These are phyloP conservation scores for Croton setiger DNA, from an alignment of 441 rosid genomes.

Conservation along the genomic window DNA sequence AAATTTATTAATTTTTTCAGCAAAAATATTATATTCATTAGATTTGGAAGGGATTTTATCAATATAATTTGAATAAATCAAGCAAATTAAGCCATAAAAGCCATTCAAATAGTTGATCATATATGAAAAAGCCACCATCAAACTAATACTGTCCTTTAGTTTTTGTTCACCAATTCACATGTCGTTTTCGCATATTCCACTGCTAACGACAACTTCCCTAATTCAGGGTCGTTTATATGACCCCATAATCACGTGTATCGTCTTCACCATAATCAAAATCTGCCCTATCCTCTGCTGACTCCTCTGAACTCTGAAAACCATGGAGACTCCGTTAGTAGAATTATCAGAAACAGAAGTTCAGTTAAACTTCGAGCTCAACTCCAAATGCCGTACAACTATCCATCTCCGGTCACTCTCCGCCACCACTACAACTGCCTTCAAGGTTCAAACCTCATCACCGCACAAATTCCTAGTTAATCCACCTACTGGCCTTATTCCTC, in stretches of 20 bases:
- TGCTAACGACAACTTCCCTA: background rate
- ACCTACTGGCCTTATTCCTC: conserved; percentile 45
- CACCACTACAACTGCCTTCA: conserved; percentile 43
- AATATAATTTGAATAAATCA: no score
- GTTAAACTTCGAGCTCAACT: conserved; percentile 38
- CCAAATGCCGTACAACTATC: conserved; percentile 48
- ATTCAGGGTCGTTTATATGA: background rate
- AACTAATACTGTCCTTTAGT: no score
- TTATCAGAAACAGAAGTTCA: conserved; percentile 40
- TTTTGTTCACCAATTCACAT: background rate
- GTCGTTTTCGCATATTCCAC: background rate
- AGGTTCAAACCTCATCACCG: conserved; percentile 60
- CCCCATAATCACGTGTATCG: background rate
- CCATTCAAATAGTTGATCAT: no score
- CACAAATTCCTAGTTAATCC: conserved; percentile 58
- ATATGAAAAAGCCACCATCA: no score
- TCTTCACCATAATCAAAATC: background rate
- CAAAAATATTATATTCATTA: no score
- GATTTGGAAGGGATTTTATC: no score
- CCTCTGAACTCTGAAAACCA: background rate
- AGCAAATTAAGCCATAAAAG: no score
- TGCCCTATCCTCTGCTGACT: background rate
- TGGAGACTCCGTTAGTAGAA: conserved; percentile 33
- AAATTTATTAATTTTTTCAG: no score
- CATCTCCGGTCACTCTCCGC: conserved; percentile 41